phyloP scores from a whole-genome alignment of 2,329 filamentous ascomycete species.

The Cercospora canescens region DNA sequence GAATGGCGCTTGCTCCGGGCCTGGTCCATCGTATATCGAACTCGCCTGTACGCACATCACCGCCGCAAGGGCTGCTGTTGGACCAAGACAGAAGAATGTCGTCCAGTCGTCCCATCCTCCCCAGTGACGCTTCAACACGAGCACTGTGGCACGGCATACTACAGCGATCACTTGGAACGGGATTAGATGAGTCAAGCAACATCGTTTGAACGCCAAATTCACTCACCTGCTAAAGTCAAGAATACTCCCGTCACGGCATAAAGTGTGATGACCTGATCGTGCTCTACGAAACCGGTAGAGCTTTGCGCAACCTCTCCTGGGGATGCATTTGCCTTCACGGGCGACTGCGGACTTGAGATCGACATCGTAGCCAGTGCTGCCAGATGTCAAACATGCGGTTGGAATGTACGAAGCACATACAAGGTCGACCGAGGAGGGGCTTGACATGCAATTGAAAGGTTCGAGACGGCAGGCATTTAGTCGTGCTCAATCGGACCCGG shows the following conservation, averaged over 20 bases:
- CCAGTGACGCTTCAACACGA: neutral
- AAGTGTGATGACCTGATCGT: neutral
- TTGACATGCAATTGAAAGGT: neutral
- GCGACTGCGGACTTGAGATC: neutral
- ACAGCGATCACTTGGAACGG: neutral
- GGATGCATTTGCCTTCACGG: neutral
- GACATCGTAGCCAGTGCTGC: neutral
- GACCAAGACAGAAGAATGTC: neutral
- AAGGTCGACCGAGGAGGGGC: neutral
- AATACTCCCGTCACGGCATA: neutral
- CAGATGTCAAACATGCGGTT: neutral
- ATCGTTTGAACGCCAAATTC: neutral
- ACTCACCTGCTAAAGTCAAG: neutral
- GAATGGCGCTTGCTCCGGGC: neutral
- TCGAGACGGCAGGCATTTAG: neutral
- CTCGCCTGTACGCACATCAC: neutral
- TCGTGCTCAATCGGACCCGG: neutral
- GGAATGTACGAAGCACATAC: neutral
- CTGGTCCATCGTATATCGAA: neutral
- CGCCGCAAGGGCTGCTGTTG: neutral
- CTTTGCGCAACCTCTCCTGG: neutral
- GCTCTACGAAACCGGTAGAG: neutral
- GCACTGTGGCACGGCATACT: neutral
- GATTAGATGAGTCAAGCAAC: neutral
- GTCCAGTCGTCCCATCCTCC: conserved; percentile 4